phyloP scores from a whole-genome alignment of 768 basidiomycete genomes.

The Hortiboletus flavorubellus region DNA sequence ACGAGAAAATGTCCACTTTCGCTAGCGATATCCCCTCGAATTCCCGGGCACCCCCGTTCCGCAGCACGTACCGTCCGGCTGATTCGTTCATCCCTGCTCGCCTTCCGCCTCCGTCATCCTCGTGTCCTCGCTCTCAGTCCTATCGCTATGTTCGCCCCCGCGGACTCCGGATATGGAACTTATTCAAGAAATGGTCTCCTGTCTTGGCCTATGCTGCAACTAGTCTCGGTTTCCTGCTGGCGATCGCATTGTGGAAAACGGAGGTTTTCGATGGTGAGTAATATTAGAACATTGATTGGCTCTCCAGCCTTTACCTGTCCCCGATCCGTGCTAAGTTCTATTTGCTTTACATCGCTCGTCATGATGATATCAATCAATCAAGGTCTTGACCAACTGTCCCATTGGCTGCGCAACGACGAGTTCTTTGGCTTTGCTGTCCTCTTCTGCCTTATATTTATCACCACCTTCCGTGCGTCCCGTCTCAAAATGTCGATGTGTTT shows the following conservation, averaged over 20 bases:
- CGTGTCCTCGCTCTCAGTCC: constrained; percentile 19
- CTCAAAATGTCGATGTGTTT: not conserved
- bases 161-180: constrained; percentile 51
- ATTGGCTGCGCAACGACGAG: constrained; percentile 70
- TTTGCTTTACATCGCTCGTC: not conserved
- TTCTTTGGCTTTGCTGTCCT: constrained; percentile 75
- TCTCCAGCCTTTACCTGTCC: not conserved
- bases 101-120: constrained; percentile 10
- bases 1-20: constrained; percentile 19
- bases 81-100: constrained; percentile 24
- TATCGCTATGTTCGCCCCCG: constrained; percentile 43
- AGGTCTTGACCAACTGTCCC: constrained; percentile 83
- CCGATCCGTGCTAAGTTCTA: constrained; percentile 1
- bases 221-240: constrained; percentile 71
- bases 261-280: constrained; percentile 78
- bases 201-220: constrained; percentile 74
- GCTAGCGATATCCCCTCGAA: constrained; percentile 22
- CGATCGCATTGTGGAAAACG: constrained; percentile 79
- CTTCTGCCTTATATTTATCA: constrained; percentile 79
- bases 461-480: constrained; percentile 72
- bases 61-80: constrained; percentile 12
- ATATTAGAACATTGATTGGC: not conserved
- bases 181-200: constrained; percentile 74
- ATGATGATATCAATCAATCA: constrained; percentile 6
- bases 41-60: constrained; percentile 12